phyloP scores from a whole-genome alignment of 139 green algal species.

The Desmodesmus armatus region DNA sequence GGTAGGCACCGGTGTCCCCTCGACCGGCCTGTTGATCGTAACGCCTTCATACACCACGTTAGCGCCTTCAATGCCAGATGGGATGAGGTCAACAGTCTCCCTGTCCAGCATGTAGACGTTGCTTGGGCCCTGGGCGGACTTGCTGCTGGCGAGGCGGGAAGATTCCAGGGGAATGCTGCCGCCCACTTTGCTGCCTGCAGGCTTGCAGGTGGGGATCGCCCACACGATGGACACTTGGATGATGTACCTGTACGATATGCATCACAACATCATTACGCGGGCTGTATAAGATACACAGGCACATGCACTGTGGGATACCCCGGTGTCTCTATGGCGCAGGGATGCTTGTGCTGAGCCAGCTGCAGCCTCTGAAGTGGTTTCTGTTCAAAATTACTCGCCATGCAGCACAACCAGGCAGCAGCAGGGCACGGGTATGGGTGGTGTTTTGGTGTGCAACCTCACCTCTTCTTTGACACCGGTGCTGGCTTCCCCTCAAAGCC shows the following conservation, averaged over 20 bases:
- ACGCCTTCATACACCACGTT: constrained; percentile 17
- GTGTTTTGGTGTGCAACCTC: background rate
- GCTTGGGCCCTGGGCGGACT: background rate
- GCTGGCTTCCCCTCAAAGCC: constrained; percentile 40
- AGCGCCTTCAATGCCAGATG: background rate
- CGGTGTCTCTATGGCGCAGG: background rate
- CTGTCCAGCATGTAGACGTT: constrained; percentile 9
- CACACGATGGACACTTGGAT: constrained; percentile 29
- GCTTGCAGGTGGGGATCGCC: constrained; percentile 17
- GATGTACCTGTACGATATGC: constrained; percentile 30
- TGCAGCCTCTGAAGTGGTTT: background rate
- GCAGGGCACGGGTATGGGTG: background rate
- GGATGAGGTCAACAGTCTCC: background rate
- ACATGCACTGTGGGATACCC: background rate
- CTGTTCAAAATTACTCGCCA: background rate
- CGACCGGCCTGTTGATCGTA: background rate
- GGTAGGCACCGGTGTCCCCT: no score
- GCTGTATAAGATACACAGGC: background rate
- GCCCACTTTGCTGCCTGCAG: background rate
- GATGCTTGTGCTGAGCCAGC: background rate
- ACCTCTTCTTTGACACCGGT: constrained; percentile 41
- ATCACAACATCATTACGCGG: no score
- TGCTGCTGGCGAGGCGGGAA: background rate
- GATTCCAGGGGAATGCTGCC: background rate
- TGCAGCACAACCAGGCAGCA: background rate